Evolutionary conservation across 2,329 filamentous ascomycete genomes (phyloP), one percentile per base, ranked within the genome.

Genomic region (Alternaria atra): DNA sequence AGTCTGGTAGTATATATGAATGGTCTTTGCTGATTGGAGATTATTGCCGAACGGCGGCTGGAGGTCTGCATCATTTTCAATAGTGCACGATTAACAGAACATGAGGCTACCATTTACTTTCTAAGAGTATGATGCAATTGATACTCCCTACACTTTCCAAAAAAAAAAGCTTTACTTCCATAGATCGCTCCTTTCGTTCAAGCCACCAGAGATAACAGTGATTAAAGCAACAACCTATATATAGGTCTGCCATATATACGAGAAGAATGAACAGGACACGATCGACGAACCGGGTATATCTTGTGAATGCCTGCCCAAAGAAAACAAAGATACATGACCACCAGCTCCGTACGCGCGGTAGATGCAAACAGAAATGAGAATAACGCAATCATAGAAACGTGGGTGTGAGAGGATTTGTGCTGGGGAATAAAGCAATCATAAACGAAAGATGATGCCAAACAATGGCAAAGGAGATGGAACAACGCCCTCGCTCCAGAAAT

Each of bases 241-340:
- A 9, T 8, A 12, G 30, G 30, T 32, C 7, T 8, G 1, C 9
- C 3, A 10, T 8, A 32, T 32, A 32, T 32, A 32, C 7, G 35
- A 42, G 17, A 35, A 37, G 25, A 54, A 42, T 17, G 35, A 56
- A 55, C 44, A 60, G 57, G 52, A 55, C 44, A 51, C 57, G 44
- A 60, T 60, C 52, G 57, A 44, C 44, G 51, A 58, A 55, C 56
- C 51, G 58, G 58, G 58, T 60, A 60, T 60, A 56, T 60, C 57
- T 60, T 60, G 52, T 55, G 52, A 34, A 58, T 58, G 57, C 53
- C 52, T 60, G 57, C 39, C 39, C 52, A 29, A 27, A 29, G 34
- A 27, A 15, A 12, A 17, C 10, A 13, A 34, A 6, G 15, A 23
- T 58, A 54, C 15, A 53, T 47, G 20, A 35, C 57, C 52, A 51